These are phyloP conservation scores for Penicillium freii DNA, from an alignment of 2,329 filamentous ascomycete species.

Conservation along the genomic window DNA sequence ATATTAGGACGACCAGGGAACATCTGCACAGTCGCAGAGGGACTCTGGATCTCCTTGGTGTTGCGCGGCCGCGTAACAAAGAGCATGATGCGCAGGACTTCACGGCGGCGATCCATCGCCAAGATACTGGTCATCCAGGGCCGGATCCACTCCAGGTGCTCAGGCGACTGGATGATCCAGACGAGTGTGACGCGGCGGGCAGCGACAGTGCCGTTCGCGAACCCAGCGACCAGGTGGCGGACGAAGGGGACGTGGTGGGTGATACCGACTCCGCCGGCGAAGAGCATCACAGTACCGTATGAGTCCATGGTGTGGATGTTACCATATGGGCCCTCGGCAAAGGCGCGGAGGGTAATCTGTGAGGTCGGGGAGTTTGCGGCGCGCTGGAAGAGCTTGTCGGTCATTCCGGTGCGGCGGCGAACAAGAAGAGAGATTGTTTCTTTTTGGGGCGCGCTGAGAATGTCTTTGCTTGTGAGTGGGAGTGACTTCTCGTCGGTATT, in stretches of 20 bases:
- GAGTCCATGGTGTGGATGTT: conserved; percentile 82
- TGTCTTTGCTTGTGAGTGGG: conserved; percentile 51
- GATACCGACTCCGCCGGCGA: conserved; percentile 91
- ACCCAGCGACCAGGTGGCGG: conserved; percentile 69
- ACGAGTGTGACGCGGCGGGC: conserved; percentile 79
- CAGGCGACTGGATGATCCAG: conserved; percentile 88
- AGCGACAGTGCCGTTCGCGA: conserved; percentile 68
- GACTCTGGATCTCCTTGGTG: conserved; percentile 74
- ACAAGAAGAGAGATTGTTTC: conserved; percentile 76
- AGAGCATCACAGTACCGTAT: conserved; percentile 86
- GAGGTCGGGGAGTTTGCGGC: conserved; percentile 56
- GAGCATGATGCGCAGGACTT: conserved; percentile 80
- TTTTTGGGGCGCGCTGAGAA: conserved; percentile 48
- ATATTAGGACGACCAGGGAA: conserved; percentile 86
- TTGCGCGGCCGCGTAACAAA: conserved; percentile 87
- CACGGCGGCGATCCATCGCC: conserved; percentile 73
- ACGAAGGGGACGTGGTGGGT: conserved; percentile 92
- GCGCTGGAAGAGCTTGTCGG: conserved; percentile 72
- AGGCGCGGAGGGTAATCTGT: conserved; percentile 64
- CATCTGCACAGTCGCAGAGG: conserved; percentile 82
- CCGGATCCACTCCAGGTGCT: conserved; percentile 89
- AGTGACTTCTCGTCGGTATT: conserved; percentile 41
- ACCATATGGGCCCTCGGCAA: conserved; percentile 86
- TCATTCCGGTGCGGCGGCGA: conserved; percentile 84
- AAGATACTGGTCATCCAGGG: conserved; percentile 80